These are phyloP conservation scores for Fusarium hainanense DNA, from an alignment of 2,329 filamentous ascomycete genomes.

Conservation along the genomic window DNA sequence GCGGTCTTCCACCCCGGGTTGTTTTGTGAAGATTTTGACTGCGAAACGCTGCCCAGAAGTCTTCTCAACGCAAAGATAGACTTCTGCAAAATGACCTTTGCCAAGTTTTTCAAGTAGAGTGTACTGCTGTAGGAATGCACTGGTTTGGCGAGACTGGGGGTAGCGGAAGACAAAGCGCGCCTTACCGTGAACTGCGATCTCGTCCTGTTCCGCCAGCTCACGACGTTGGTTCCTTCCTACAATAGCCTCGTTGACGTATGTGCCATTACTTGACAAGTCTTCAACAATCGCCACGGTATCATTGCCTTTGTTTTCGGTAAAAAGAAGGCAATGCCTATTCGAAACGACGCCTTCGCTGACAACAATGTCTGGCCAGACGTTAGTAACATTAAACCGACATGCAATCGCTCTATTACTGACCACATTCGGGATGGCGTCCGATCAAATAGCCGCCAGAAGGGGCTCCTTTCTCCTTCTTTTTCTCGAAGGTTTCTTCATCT, in stretches of 20 bases:
- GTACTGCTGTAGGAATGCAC: slow-evolving; percentile 87
- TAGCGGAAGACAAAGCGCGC: slow-evolving; percentile 94
- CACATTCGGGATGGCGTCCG: slow-evolving; percentile 92
- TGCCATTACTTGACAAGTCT: slow-evolving; percentile 95
- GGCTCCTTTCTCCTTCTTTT: slow-evolving; percentile 69
- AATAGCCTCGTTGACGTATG: slow-evolving; percentile 91
- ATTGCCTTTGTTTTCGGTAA: slow-evolving; percentile 68
- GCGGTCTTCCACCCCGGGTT: slow-evolving; percentile 81
- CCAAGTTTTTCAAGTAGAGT: slow-evolving; percentile 85
- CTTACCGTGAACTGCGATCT: slow-evolving; percentile 86
- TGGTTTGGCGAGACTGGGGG: slow-evolving; percentile 77
- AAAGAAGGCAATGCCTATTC: slow-evolving; percentile 82
- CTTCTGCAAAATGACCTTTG: slow-evolving; percentile 94
- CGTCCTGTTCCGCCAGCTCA: slow-evolving; percentile 88
- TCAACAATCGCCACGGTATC: slow-evolving; percentile 81
- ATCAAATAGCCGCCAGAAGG: slow-evolving; percentile 88
- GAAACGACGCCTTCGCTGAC: slow-evolving; percentile 84
- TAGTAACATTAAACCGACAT: slow-evolving; percentile 1
- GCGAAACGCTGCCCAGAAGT: slow-evolving; percentile 84
- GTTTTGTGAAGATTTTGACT: slow-evolving; percentile 94
- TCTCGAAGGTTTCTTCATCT: slow-evolving; percentile 70
- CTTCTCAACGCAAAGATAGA: slow-evolving; percentile 91
- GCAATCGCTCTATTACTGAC: slow-evolving; percentile 61
- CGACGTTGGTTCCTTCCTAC: slow-evolving; percentile 92
- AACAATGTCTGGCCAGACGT: slow-evolving; percentile 66